These are phyloP conservation scores for Wickerhamomyces chaumierensis DNA, from an alignment of 805 yeast genomes.

Conservation along the genomic window DNA sequence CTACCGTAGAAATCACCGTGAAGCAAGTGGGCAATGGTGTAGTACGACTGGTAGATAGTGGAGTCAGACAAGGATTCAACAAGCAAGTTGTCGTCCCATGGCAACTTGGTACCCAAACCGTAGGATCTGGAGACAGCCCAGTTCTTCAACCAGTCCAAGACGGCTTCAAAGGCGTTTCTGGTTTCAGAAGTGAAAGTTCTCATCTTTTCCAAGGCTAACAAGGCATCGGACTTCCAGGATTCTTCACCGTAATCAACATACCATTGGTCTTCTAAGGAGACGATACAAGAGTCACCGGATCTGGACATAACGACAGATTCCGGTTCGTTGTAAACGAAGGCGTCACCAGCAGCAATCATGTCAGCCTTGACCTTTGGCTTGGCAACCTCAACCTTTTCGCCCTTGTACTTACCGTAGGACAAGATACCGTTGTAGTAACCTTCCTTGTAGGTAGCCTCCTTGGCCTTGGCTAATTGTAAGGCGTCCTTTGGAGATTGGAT, in stretches of 20 bases:
- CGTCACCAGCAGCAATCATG: conserved; percentile 63
- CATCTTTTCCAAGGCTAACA: conserved; percentile 68
- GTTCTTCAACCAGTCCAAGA: conserved; percentile 89
- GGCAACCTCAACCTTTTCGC: conserved; percentile 84
- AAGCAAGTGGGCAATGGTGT: conserved; percentile 77
- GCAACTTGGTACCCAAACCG: conserved; percentile 89
- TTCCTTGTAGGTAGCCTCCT: conserved; percentile 92
- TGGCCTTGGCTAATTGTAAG: conserved; percentile 79
- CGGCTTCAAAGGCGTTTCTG: conserved; percentile 85
- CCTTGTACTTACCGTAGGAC: conserved; percentile 71
- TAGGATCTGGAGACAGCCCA: conserved; percentile 98
- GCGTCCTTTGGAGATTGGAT: conserved; percentile 92
- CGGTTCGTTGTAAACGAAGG: conserved; percentile 90
- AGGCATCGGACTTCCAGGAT: conserved; percentile 69
- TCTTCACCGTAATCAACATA: conserved; percentile 74
- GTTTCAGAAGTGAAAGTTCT: conserved; percentile 75
- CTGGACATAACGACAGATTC: conserved; percentile 84
- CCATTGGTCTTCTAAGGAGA: conserved; percentile 98
- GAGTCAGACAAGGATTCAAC: conserved; percentile 95
- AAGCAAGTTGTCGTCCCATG: conserved; percentile 92
- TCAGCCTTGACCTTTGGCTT: conserved; percentile 81
- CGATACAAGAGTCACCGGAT: conserved; percentile 94
- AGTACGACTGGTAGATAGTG: conserved; percentile 89
- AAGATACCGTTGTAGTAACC: conserved; percentile 87
- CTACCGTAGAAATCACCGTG: conserved; percentile 83